Evolutionary conservation across 139 green algal genomes (phyloP).

Genomic region (Chlamydomonas sphaeroides): DNA sequence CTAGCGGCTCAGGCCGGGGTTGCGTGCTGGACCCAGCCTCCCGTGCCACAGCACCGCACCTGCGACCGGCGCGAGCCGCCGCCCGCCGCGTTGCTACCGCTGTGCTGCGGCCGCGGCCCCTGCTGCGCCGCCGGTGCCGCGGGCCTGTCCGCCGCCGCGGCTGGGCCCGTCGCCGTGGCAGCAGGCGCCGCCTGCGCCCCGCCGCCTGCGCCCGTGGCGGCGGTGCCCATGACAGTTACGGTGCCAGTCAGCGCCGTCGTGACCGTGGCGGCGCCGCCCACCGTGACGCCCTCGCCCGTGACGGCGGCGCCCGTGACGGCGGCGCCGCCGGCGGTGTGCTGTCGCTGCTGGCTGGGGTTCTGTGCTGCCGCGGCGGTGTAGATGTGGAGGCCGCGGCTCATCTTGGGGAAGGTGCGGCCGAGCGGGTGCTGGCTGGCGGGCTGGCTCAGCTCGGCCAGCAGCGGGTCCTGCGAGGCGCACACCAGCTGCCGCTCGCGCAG

Average conservation of each 20-base stretch:
- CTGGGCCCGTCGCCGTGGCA: background rate
- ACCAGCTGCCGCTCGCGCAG: background rate
- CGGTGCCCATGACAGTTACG: too few species aligned
- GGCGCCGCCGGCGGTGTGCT: too few species aligned
- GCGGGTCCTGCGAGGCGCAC: slow-evolving; percentile 11
- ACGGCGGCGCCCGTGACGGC: too few species aligned
- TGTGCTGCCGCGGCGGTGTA: background rate
- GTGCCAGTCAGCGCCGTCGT: background rate
- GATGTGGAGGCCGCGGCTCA: slow-evolving; percentile 4
- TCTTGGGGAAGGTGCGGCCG: background rate
- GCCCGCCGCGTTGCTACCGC: slow-evolving; percentile 4
- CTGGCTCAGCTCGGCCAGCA: slow-evolving; percentile 8
- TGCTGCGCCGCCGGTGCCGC: background rate
- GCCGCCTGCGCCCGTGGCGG: too few species aligned
- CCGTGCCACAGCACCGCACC: too few species aligned
- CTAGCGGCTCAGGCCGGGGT: too few species aligned
- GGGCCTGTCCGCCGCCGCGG: background rate
- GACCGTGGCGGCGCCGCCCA: too few species aligned
- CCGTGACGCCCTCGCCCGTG: too few species aligned
- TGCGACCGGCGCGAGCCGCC: too few species aligned
- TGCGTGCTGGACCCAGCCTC: too few species aligned
- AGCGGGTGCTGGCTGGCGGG: background rate
- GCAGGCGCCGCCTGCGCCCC: too few species aligned
- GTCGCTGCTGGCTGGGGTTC: too few species aligned
- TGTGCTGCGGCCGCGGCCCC: background rate